Conservation (phyloP, 371 early-diverging fungal genomes). For the Mortierella sp. region DNA sequence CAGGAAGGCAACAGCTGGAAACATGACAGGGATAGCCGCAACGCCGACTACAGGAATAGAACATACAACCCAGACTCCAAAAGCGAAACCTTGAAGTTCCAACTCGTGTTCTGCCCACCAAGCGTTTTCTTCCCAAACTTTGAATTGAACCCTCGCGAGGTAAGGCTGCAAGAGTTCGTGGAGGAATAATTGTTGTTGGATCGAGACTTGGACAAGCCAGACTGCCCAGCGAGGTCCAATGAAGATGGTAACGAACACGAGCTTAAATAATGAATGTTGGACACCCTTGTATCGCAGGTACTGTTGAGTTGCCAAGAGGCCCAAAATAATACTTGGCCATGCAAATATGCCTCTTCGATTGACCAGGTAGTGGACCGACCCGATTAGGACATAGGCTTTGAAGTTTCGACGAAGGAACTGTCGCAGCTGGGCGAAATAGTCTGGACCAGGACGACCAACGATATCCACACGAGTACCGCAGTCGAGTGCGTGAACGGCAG, state of each 20-base stretch:
- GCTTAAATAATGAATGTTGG: slow-evolving; percentile 1
- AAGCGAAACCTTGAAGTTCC: slow-evolving; percentile 39
- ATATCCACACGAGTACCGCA: slow-evolving; percentile 41
- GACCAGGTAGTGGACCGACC: slow-evolving; percentile 25
- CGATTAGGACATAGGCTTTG: slow-evolving; percentile 29
- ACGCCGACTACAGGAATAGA: slow-evolving; percentile 32
- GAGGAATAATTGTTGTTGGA: slow-evolving; percentile 44
- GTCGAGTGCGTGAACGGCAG: slow-evolving; percentile 17
- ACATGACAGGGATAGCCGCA: slow-evolving; percentile 30
- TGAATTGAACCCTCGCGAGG: slow-evolving; percentile 41
- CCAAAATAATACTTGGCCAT: slow-evolving; percentile 8
- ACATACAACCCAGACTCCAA: slow-evolving; percentile 38
- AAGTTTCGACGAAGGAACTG: slow-evolving; percentile 24
- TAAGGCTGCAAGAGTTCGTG: slow-evolving; percentile 49
- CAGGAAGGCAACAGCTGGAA: slow-evolving; percentile 31
- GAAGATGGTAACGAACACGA: slow-evolving; percentile 8
- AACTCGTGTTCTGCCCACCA: slow-evolving; percentile 36
- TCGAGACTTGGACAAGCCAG: slow-evolving; percentile 27
- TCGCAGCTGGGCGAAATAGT: slow-evolving; percentile 22
- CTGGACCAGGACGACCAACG: slow-evolving; percentile 31
- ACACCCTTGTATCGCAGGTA: slow-evolving; percentile 24
- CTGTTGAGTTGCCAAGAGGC: slow-evolving; percentile 18
- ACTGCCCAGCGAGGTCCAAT: slow-evolving; percentile 42
- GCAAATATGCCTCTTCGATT: slow-evolving; percentile 5
- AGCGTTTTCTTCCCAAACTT: slow-evolving; percentile 38